Base-by-base conservation (phyloP, 164 flowering plant genomes). In the Vitis riparia region DNA sequence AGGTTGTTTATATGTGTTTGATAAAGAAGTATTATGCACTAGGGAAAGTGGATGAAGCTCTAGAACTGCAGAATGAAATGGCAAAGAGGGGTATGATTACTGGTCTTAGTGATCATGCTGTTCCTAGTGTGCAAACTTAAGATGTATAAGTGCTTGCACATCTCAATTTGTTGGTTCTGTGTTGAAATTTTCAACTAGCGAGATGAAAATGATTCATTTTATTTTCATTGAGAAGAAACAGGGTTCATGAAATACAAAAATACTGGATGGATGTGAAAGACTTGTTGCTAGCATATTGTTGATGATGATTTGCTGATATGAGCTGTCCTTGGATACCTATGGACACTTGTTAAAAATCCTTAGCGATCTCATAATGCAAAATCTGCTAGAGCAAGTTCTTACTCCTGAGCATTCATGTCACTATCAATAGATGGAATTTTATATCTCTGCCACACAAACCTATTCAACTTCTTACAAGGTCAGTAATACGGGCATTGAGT, bases 41-140 rank as follows among this genome's bases (percentile, higher is more conserved):
- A 52, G 94, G 91, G 57, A 67, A 76, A 27, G 29, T 77, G 55
- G 86, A 81, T 76, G 93, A 89, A 78, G 94, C 84, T 49, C 55
- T 67, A 61, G 84, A 74, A 56, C 76, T 93, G 74, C 82, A 86
- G 49, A 80, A 78, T 66, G 87, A 85, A 65, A 81, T 92, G 89
- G 68, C 66, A 53, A 77, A 62, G 55, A 80, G 68, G 69, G 85
- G 86, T 66, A 65, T 87, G 13, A 51, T 75, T 44, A 15, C 61
- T 30, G 60, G 68, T 29, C 29, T 10, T 49, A n/a, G 23, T 27
- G 60, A 68, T 49, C 32, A 9, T 75, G 74, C 67, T 30, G 77
- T 67, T 68, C 69, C 81, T 51, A 68, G 58, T 61, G 56, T 63
- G 62, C 77, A 75, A 71, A 76, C 77, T 60, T 84, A 79, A 80